phyloP scores from a whole-genome alignment of 2,329 filamentous ascomycete species.

The Sporothrix brasiliensis region DNA sequence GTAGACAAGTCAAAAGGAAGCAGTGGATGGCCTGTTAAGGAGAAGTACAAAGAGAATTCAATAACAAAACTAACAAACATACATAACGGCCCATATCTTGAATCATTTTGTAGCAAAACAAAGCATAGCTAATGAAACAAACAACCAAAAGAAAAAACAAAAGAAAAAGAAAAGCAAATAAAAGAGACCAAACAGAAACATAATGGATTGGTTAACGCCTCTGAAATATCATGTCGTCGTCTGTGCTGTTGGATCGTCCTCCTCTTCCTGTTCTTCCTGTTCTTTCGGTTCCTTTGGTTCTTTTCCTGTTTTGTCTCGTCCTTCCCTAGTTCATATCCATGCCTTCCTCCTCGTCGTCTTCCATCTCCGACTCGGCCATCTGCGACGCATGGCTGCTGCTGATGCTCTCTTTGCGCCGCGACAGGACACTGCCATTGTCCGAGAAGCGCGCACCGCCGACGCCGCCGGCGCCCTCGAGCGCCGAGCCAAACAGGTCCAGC shows the following conservation, averaged over 20 bases:
- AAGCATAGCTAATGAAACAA: not conserved
- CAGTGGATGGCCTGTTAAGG: too few species aligned
- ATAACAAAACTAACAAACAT: too few species aligned
- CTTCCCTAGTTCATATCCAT: constrained; percentile 36
- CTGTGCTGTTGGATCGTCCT: not conserved
- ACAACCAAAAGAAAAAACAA: not conserved
- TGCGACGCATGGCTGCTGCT: constrained; percentile 63
- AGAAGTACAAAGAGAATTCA: too few species aligned
- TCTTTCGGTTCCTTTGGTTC: not conserved
- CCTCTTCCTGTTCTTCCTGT: not conserved
- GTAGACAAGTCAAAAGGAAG: too few species aligned
- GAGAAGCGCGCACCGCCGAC: constrained; percentile 44
- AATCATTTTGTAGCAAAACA: too few species aligned
- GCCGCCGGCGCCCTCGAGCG: constrained; percentile 48
- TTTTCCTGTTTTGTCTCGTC: not conserved
- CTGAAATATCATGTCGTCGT: constrained; percentile 13
- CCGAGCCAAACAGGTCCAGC: constrained; percentile 60
- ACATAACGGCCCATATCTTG: too few species aligned
- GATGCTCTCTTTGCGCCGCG: constrained; percentile 60
- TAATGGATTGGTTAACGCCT: not conserved
- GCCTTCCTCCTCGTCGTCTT: constrained; percentile 38
- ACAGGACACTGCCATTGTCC: constrained; percentile 45
- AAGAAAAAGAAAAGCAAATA: not conserved
- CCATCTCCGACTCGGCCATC: constrained; percentile 57
- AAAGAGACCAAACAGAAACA: not conserved